These are phyloP conservation scores for Penicillium sp. DNA, from an alignment of 2,329 filamentous ascomycete species.

Conservation along the genomic window DNA sequence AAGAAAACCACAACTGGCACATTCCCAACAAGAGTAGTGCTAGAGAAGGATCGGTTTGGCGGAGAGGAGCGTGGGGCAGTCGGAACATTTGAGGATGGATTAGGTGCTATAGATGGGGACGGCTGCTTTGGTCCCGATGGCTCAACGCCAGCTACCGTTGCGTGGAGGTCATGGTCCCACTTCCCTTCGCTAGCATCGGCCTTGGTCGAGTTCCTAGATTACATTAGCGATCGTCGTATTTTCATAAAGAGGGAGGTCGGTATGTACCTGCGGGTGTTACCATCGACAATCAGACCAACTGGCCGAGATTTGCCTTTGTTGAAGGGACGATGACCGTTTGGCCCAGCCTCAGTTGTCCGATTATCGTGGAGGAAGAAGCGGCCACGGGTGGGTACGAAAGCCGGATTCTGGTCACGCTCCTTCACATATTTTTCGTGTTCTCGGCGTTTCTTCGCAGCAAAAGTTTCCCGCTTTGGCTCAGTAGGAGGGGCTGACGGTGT, in stretches of 20 bases:
- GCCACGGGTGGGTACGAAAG: constrained; percentile 91
- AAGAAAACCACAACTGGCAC: constrained; percentile 82
- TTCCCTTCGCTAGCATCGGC: constrained; percentile 67
- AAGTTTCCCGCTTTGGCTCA: constrained; percentile 56
- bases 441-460: constrained; percentile 72
- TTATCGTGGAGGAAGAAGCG: constrained; percentile 98
- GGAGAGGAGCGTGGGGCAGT: constrained; percentile 62
- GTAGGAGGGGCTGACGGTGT: constrained; percentile 46
- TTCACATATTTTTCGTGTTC: constrained; percentile 92
- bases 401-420: constrained; percentile 84
- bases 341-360: constrained; percentile 73
- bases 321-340: constrained; percentile 73
- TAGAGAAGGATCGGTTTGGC: constrained; percentile 79
- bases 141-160: constrained; percentile 57
- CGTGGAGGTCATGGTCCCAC: constrained; percentile 96
- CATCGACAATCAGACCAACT: constrained; percentile 53
- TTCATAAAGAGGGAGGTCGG: background rate
- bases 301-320: constrained; percentile 59
- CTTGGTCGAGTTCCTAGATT: constrained; percentile 45
- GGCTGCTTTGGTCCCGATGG: constrained; percentile 37
- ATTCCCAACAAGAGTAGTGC: constrained; percentile 80
- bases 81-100: constrained; percentile 40
- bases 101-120: constrained; percentile 31
- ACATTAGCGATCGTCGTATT: constrained; percentile 29
- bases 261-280: constrained; percentile 49